Conservation (phyloP, 768 basidiomycete genomes). For the Mycena amicta region DNA sequence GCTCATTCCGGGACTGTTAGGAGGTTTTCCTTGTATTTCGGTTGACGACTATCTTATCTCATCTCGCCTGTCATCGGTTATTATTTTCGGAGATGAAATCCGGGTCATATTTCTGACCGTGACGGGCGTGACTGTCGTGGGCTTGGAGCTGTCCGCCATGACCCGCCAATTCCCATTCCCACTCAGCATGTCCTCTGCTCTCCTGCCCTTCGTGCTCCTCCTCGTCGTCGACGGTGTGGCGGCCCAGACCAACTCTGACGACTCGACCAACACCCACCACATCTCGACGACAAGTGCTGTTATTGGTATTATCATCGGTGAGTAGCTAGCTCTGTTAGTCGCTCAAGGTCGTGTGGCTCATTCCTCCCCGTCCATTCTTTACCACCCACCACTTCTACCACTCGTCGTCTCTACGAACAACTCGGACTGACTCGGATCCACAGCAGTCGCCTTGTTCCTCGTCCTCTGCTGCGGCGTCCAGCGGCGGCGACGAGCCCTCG, state of each 20-base stretch:
- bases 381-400: too few relatives aligned
- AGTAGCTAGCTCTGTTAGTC: not conserved
- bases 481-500: not conserved
- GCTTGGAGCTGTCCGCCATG: too few relatives aligned
- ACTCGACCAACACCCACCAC: not conserved
- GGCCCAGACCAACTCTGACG: not conserved
- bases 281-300: not conserved
- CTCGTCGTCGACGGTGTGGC: conserved; percentile 24
- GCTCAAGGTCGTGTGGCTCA: not conserved
- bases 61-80: too few relatives aligned
- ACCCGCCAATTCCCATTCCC: too few relatives aligned
- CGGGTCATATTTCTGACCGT: too few relatives aligned
- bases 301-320: not conserved
- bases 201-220: conserved; percentile 15
- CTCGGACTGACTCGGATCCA: not conserved
- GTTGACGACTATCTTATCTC: too few relatives aligned
- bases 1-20: too few relatives aligned
- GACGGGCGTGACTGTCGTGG: too few relatives aligned
- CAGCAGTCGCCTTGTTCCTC: conserved; percentile 7
- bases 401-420: too few relatives aligned
- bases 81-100: too few relatives aligned
- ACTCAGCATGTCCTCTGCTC: not conserved
- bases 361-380: not conserved
- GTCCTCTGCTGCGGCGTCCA: conserved; percentile 15
- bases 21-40: too few relatives aligned